These are phyloP conservation scores for Hyaloscypha finlandica DNA, from an alignment of 495 filamentous ascomycete genomes.

Conservation along the genomic window DNA sequence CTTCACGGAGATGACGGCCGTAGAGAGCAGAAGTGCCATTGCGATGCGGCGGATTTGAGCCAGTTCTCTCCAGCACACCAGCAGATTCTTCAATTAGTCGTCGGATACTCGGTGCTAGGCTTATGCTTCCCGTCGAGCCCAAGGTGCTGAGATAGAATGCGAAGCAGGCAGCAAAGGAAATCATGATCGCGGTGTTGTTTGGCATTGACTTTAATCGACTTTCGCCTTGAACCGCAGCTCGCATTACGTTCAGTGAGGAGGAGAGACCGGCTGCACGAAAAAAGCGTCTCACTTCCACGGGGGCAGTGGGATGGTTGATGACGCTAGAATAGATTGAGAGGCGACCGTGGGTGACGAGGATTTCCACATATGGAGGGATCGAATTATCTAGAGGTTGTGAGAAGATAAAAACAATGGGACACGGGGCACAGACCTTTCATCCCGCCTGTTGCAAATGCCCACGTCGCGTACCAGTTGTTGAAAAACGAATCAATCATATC, in stretches of 20 bases:
- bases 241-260: constrained; percentile 70
- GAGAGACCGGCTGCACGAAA: constrained; percentile 70
- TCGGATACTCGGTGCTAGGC: constrained; percentile 64
- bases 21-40: constrained; percentile 64
- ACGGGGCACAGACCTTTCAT: constrained; percentile 45
- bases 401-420: background rate
- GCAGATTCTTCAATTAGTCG: constrained; percentile 70
- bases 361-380: constrained; percentile 73
- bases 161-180: constrained; percentile 72
- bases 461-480: constrained; percentile 60
- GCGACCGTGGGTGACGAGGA: constrained; percentile 70
- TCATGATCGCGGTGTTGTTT: constrained; percentile 78
- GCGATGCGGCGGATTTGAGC: constrained; percentile 61
- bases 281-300: constrained; percentile 67
- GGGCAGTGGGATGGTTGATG: constrained; percentile 73
- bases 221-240: constrained; percentile 72
- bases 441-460: constrained; percentile 60
- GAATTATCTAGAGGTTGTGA: constrained; percentile 47
- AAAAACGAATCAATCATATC: constrained; percentile 63
- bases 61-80: constrained; percentile 67
- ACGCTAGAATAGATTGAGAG: constrained; percentile 73
- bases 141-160: constrained; percentile 64
- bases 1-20: constrained; percentile 60
- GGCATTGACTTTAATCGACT: constrained; percentile 70
- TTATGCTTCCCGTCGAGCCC: constrained; percentile 41